These are phyloP conservation scores for Castanea mollissima DNA, from an alignment of 306 rosid genomes.

Conservation along the genomic window DNA sequence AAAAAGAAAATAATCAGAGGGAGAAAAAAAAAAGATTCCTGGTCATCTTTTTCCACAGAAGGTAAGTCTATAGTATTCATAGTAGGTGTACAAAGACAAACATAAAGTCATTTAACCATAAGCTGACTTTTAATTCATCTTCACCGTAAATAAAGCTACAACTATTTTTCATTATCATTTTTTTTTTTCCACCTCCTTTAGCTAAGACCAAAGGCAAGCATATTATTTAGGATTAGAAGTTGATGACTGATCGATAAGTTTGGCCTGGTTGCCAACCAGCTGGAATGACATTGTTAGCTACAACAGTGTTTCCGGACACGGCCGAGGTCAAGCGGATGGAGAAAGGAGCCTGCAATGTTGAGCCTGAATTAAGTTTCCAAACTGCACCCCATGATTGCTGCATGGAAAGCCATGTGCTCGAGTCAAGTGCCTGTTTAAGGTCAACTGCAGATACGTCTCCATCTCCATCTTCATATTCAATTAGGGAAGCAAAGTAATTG, in stretches of 20 bases:
- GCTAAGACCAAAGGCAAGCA: too few species aligned
- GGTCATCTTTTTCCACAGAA: too few species aligned
- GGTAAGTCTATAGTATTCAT: too few species aligned
- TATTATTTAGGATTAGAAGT: conserved; percentile 3
- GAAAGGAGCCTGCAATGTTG: conserved; percentile 49
- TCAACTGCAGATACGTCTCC: conserved; percentile 54
- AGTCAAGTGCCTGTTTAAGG: conserved; percentile 43
- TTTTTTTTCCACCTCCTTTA: too few species aligned
- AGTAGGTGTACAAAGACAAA: too few species aligned
- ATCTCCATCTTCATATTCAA: conserved; percentile 62
- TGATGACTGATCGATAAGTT: conserved; percentile 28
- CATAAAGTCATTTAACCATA: too few species aligned
- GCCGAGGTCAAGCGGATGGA: conserved; percentile 52
- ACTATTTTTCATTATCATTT: too few species aligned
- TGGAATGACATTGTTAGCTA: conserved; percentile 29
- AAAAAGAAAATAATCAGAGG: too few species aligned
- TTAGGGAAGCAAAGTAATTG: conserved; percentile 45
- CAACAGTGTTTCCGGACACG: too few species aligned
- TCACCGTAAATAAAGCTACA: too few species aligned
- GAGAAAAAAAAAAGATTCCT: too few species aligned
- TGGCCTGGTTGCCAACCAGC: conserved; percentile 34
- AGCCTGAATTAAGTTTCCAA: conserved; percentile 54
- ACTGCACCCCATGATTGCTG: conserved; percentile 33
- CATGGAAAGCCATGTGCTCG: conserved; percentile 58
- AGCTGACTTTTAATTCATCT: too few species aligned